phyloP scores from a whole-genome alignment of 352 stramenopile species.

The Phytophthora gonapodyides region DNA sequence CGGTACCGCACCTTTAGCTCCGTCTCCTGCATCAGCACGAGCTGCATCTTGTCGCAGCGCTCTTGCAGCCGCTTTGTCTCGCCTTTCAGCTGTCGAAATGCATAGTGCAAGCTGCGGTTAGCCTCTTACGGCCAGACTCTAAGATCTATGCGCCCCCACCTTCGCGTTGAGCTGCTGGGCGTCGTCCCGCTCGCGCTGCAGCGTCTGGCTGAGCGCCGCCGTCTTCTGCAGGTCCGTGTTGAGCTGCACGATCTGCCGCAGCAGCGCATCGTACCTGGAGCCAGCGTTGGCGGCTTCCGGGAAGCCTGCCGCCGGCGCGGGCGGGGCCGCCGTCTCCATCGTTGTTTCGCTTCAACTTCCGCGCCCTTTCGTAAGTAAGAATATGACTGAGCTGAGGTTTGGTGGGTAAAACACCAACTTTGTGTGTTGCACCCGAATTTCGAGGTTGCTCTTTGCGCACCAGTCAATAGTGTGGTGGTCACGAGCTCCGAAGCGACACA shows the following conservation, averaged over 20 bases:
- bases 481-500: slow-evolving; percentile 43
- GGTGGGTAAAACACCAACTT: too few species aligned
- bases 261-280: slow-evolving; percentile 68
- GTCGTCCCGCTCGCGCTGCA: slow-evolving; percentile 78
- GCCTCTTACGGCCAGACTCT: neutral
- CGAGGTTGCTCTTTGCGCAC: slow-evolving; percentile 34
- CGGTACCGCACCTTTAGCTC: slow-evolving; percentile 63
- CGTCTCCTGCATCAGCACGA: slow-evolving; percentile 80
- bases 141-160: slow-evolving; percentile 25
- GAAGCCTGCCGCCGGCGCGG: slow-evolving; percentile 11
- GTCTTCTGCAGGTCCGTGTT: slow-evolving; percentile 87
- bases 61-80: slow-evolving; percentile 71
- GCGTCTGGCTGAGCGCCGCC: slow-evolving; percentile 72
- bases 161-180: slow-evolving; percentile 65
- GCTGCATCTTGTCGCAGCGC: slow-evolving; percentile 81
- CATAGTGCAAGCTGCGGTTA: neutral
- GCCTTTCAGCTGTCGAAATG: slow-evolving; percentile 49
- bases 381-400: too few species aligned
- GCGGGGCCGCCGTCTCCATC: slow-evolving; percentile 16
- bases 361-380: slow-evolving; percentile 7
- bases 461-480: slow-evolving; percentile 46
- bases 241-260: slow-evolving; percentile 85
- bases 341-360: slow-evolving; percentile 40
- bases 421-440: slow-evolving; percentile 23
- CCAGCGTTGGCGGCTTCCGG: slow-evolving; percentile 7